Base-by-base conservation (phyloP, 352 stramenopile genomes). In the Pythium myriotylum region DNA sequence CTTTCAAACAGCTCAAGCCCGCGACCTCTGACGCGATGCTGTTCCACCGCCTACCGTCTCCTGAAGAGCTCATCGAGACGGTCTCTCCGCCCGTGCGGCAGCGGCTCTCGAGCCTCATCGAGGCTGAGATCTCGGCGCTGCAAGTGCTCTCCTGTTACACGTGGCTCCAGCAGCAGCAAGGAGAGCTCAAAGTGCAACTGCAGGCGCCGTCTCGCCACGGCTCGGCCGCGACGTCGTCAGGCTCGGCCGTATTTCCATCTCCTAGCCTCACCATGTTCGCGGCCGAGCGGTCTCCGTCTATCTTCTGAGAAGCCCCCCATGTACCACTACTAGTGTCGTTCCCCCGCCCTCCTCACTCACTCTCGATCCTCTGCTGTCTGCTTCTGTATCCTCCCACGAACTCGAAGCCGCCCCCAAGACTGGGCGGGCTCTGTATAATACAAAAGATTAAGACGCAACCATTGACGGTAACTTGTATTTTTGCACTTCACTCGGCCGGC, bases 121-220 rank as follows among this genome's bases (percentile, higher is more conserved):
- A 94, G 66, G 73, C 82, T 2, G 84, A 94, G 58, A 60, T 94
- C 41, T 92, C 81, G 47, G 84, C 84, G 27, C 74, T 94, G 24
- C 84, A 94, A 67, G 84, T 94, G 45, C 77, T 94, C 4, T 91
- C 79, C 37, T 90, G 79, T 62, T 89, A 87, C 45, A 79, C 79
- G 7, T 75, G 86, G 63, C 65, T 88, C 13, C 80, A 84, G 57
- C 71, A 61, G 22, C 65, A 72, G 16, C 65, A 76, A 54, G 65
- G 54, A 26, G 48, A 58, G 54, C 70, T 64, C 76, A 68, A 67
- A 48, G 47, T 64, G 20, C 56, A 64, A 27, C 37, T 64, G 23
- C 76, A 68, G 35, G 35, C 52, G 22, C 71, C 58, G 39, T 33
- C 65, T 67, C 47, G 40, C 29, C 53, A 49, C 27, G 37, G 53